Conservation (phyloP, 2,329 filamentous ascomycete genomes). For the Fusarium circinatum region DNA sequence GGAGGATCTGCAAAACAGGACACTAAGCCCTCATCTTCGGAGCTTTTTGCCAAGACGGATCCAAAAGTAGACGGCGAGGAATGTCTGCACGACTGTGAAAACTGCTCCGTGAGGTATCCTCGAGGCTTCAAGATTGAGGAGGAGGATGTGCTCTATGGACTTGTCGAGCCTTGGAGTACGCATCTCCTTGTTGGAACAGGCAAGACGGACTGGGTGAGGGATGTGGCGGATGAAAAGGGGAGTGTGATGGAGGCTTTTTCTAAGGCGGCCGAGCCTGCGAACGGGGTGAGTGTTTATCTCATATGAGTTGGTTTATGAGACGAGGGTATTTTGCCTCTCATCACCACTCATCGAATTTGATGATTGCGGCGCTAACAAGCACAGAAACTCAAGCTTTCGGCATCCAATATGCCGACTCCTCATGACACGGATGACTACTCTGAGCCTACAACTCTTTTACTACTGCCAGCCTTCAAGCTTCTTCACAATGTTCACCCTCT, state of each 20-base stretch:
- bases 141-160: constrained; percentile 82
- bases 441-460: constrained; percentile 79
- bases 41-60: constrained; percentile 79
- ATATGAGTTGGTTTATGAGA: background rate
- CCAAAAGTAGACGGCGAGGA: constrained; percentile 86
- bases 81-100: constrained; percentile 86
- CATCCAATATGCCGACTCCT: constrained; percentile 88
- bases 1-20: constrained; percentile 20
- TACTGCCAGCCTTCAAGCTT: constrained; percentile 85
- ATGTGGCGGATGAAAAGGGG: constrained; percentile 88
- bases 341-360: background rate
- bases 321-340: background rate
- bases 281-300: constrained; percentile 67
- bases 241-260: constrained; percentile 83
- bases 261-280: constrained; percentile 66
- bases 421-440: constrained; percentile 70
- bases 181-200: constrained; percentile 95
- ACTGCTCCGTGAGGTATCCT: constrained; percentile 83
- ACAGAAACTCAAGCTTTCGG: constrained; percentile 88
- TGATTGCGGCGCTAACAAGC: background rate
- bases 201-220: constrained; percentile 92
- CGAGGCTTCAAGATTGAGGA: constrained; percentile 77
- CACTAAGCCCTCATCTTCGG: constrained; percentile 45
- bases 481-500: constrained; percentile 85
- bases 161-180: constrained; percentile 87